Conservation (phyloP, 352 stramenopile genomes). For the Phytophthora citricola region DNA sequence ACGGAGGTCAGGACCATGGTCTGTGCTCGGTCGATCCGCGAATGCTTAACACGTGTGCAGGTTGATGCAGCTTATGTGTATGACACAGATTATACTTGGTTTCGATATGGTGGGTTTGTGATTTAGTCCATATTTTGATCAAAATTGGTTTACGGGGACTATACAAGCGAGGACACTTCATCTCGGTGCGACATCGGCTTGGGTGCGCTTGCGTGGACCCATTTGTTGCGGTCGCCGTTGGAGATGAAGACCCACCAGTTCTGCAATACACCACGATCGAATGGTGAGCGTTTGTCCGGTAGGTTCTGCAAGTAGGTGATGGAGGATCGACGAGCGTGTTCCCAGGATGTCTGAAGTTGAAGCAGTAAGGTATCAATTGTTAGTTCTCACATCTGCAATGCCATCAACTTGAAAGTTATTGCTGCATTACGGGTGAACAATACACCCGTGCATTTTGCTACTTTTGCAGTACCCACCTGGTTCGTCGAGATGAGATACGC, state of each 20-base stretch:
- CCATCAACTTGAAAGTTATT: neutral
- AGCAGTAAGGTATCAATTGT: neutral
- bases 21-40: neutral
- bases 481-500: conserved; percentile 76
- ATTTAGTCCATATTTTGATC: conserved; percentile 19
- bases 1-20: conserved; percentile 20
- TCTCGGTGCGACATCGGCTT: conserved; percentile 33
- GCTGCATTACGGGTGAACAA: conserved; percentile 2
- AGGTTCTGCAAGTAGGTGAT: conserved; percentile 82
- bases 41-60: conserved; percentile 28
- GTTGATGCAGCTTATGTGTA: conserved; percentile 8
- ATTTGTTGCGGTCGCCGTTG: conserved; percentile 60
- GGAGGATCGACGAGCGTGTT: conserved; percentile 63
- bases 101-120: conserved; percentile 12
- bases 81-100: neutral
- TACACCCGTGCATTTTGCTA: neutral
- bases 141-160: conserved; percentile 16
- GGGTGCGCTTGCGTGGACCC: conserved; percentile 53
- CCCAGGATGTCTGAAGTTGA: conserved; percentile 72
- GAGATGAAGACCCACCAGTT: conserved; percentile 73
- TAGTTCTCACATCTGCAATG: conserved; percentile 1
- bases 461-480: conserved; percentile 25
- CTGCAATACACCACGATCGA: conserved; percentile 58
- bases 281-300: conserved; percentile 64
- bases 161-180: conserved; percentile 28